phyloP scores from a whole-genome alignment of 2,329 filamentous ascomycete species.

The Aspergillus felis region DNA sequence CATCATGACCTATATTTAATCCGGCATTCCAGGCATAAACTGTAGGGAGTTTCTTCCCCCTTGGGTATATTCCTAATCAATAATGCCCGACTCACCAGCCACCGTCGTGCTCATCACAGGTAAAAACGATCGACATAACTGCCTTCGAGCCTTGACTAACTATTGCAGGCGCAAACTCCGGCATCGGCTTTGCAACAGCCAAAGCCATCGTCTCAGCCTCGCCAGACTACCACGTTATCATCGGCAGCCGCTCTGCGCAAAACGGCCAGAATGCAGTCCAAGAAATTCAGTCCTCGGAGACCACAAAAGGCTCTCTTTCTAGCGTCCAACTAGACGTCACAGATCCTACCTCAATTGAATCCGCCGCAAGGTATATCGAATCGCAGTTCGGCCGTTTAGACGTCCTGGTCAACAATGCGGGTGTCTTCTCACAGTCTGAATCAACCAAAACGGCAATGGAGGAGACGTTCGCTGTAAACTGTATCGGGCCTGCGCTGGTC shows the following conservation, averaged over 20 bases:
- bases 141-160: background rate
- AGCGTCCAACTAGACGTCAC: slow-evolving; percentile 45
- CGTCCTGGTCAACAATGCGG: slow-evolving; percentile 20
- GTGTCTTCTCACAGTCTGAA: background rate
- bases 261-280: slow-evolving; percentile 10
- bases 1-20: too few species aligned
- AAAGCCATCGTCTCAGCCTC: slow-evolving; percentile 16
- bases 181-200: slow-evolving; percentile 23
- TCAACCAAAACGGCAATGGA: slow-evolving; percentile 25
- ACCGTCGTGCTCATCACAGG: background rate
- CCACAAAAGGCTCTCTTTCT: slow-evolving; percentile 5
- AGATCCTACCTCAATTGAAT: slow-evolving; percentile 46
- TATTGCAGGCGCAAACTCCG: slow-evolving; percentile 22
- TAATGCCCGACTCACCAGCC: background rate
- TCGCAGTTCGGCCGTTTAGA: slow-evolving; percentile 46
- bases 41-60: background rate
- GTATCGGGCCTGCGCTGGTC: slow-evolving; percentile 36
- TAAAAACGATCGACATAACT: background rate
- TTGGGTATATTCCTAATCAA: background rate
- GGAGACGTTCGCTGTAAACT: slow-evolving; percentile 37
- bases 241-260: slow-evolving; percentile 11
- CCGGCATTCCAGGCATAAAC: background rate
- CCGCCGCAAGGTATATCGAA: slow-evolving; percentile 53
- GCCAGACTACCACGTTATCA: slow-evolving; percentile 19
- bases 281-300: background rate